Conservation (phyloP, 2,329 filamentous ascomycete species). For the Fusarium sp. region DNA sequence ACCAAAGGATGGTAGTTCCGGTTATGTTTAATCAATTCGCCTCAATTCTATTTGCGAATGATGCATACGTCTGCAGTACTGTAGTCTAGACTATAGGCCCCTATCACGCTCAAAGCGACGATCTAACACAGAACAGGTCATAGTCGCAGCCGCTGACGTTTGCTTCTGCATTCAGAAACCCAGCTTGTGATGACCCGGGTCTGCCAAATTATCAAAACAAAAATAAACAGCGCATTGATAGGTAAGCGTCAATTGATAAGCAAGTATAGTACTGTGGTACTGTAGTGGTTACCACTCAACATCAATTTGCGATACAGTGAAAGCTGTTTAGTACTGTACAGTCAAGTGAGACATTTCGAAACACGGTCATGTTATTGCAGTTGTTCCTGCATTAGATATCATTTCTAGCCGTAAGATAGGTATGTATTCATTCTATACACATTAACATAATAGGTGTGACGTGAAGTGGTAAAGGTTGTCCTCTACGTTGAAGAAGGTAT, state of each 20-base stretch:
- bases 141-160: constrained; percentile 35
- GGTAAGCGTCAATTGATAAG: not conserved
- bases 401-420: constrained; percentile 9
- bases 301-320: not conserved
- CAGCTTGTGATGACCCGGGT: not conserved
- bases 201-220: not conserved
- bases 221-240: not conserved
- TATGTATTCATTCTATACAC: constrained; percentile 21
- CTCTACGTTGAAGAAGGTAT: constrained; percentile 19
- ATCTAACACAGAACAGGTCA: constrained; percentile 13
- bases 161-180: constrained; percentile 10
- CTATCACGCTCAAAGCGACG: not conserved
- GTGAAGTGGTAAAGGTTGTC: constrained; percentile 20
- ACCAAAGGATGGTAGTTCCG: not conserved
- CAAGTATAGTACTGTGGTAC: not conserved
- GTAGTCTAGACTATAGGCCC: not conserved
- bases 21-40: not conserved
- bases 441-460: constrained; percentile 19
- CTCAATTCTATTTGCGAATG: not conserved
- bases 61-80: not conserved
- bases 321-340: not conserved
- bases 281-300: not conserved
- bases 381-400: constrained; percentile 7
- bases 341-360: not conserved
- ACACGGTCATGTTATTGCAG: not conserved